Conservation (phyloP, 2,329 filamentous ascomycete species). For the Beauveria scarabaeidicola region DNA sequence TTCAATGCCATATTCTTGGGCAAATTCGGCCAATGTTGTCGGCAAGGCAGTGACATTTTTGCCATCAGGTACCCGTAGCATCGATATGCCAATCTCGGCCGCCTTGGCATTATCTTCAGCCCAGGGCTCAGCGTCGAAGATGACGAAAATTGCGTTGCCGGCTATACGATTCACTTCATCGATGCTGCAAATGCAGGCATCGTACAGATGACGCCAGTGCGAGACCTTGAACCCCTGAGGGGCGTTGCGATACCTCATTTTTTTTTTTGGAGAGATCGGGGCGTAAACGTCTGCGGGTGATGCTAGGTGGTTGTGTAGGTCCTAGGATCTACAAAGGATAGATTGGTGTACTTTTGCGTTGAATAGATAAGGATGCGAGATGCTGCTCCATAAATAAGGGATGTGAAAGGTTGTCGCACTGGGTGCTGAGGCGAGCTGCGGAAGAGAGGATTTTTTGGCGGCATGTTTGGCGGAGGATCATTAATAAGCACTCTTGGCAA, state of each 20-base stretch:
- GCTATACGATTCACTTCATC: background rate
- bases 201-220: background rate
- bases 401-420: background rate
- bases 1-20: background rate
- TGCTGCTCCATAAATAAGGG: background rate
- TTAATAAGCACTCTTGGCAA: too few species aligned
- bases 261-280: background rate
- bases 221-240: background rate
- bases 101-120: background rate
- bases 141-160: background rate
- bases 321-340: background rate
- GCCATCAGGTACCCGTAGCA: background rate
- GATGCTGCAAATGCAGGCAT: background rate
- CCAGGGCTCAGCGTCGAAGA: background rate
- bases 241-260: background rate
- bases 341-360: background rate
- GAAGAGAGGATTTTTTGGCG: background rate
- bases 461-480: too few species aligned
- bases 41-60: background rate
- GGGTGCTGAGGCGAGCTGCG: background rate
- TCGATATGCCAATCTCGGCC: background rate
- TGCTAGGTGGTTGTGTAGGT: background rate
- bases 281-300: background rate
- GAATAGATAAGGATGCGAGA: background rate
- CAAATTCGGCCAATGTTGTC: background rate